A percentile compares a stretch with the other conserved stretches of the same genome.
Evolutionary conservation across 495 filamentous ascomycete species (phyloP).

Genomic region (Penicillium steckii): DNA sequence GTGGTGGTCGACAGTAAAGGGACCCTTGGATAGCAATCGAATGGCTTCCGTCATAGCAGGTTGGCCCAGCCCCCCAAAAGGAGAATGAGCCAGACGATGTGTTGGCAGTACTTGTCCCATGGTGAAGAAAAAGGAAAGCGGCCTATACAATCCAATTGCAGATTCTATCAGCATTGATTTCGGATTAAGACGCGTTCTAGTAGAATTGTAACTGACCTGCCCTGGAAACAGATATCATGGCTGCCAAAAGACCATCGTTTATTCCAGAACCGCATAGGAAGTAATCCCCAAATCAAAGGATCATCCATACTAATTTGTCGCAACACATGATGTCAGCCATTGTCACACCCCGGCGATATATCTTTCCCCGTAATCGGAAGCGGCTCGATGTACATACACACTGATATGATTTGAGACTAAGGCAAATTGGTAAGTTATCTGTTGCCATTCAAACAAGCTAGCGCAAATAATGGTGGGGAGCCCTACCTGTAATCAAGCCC

Average conservation of each 20-base stretch:
- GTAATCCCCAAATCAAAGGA: slow-evolving; percentile 85
- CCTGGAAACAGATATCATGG: slow-evolving; percentile 81
- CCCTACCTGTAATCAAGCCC: slow-evolving; percentile 81
- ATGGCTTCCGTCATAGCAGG: slow-evolving; percentile 85
- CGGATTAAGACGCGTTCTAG: background rate
- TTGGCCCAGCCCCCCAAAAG: slow-evolving; percentile 73
- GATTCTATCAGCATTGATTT: slow-evolving; percentile 18
- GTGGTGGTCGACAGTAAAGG: slow-evolving; percentile 45
- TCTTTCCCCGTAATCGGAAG: slow-evolving; percentile 8
- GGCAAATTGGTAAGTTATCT: background rate
- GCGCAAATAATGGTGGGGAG: slow-evolving; percentile 9
- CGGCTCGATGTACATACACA: slow-evolving; percentile 69
- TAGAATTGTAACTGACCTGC: slow-evolving; percentile 25
- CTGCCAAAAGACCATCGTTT: slow-evolving; percentile 85
- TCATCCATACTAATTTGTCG: slow-evolving; percentile 73
- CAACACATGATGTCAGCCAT: slow-evolving; percentile 30
- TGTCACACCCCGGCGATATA: slow-evolving; percentile 8
- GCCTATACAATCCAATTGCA: slow-evolving; percentile 33
- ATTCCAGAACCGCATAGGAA: slow-evolving; percentile 73
- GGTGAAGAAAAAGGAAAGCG: slow-evolving; percentile 68
- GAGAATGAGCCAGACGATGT: slow-evolving; percentile 74
- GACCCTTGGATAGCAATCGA: slow-evolving; percentile 70
- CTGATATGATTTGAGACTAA: slow-evolving; percentile 92
- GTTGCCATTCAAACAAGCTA: background rate
- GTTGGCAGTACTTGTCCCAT: slow-evolving; percentile 88